Evolutionary conservation across 495 filamentous ascomycete genomes (phyloP), one percentile per base, ranked within the genome.

Genomic region (Penicillium antarcticum): DNA sequence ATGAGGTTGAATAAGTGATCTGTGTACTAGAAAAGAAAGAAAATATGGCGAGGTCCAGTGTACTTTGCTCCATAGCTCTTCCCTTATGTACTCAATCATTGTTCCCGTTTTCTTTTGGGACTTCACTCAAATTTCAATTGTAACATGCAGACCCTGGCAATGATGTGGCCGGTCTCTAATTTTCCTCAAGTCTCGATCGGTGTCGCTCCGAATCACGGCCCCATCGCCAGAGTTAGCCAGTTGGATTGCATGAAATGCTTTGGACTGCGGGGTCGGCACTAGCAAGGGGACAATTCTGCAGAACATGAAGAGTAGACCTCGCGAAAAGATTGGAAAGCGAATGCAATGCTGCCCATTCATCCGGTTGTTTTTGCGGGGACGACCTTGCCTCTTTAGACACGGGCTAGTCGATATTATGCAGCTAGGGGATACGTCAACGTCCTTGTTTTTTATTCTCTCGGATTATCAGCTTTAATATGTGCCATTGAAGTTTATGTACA

Each of bases 401-500:
- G 48, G 46, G 31, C n/a, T 23, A 23, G 5, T 2, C 21, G 5
- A 8, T 40, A 36, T 13, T 38, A 7, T 32, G 31, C 31, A n/a
- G 39, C 19, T 29, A 29, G 7, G 24, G 24, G 24, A 29, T 29
- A 29, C 24, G 26, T 29, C 26, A 29, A 21, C 5, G 16, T 4
- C 16, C 11, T 18, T 39, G 8, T 26, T 4, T 37, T 17, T 21
- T 7, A 29, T 23, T 31, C 6, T 39, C 36, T 3, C 18, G n/a
- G 36, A 19, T 11, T 37, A n/a, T 42, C 32, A 14, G 50, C 10
- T 52, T 32, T 45, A 23, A 35, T 34, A 33, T 41, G 23, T 21
- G 32, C 6, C 2, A 48, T 32, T 29, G 18, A 19, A 32, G 18
- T n/a, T 17, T 56, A 56, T 51, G 8, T 58, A 52, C 42, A 61